Evolutionary conservation across 2,329 filamentous ascomycete genomes (phyloP).

Genomic region (Rutstroemia sydowiana): DNA sequence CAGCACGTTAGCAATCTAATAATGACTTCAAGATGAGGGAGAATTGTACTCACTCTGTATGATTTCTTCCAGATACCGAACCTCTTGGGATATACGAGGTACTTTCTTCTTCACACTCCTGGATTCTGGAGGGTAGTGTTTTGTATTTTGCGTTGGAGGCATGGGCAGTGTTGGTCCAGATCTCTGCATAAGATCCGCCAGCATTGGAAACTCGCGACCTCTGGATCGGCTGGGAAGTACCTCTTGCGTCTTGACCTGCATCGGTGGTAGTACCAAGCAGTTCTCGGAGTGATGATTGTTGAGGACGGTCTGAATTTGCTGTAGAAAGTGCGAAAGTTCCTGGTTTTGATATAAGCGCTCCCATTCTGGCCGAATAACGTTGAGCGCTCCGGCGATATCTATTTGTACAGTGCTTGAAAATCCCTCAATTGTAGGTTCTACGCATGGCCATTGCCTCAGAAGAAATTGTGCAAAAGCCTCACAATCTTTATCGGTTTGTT

Average conservation of each 20-base stretch:
- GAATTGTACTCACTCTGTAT: conserved; percentile 16
- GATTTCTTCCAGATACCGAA: conserved; percentile 23
- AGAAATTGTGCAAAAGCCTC: conserved; percentile 35
- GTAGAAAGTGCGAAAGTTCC: conserved; percentile 38
- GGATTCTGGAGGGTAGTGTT: neutral
- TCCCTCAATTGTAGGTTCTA: conserved; percentile 27
- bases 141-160: neutral
- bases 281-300: conserved; percentile 19
- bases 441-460: conserved; percentile 39
- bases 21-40: no score
- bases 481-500: conserved; percentile 31
- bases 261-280: neutral
- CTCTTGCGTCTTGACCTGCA: conserved; percentile 4
- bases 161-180: neutral
- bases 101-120: neutral
- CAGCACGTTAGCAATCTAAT: neutral
- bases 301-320: conserved; percentile 37
- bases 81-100: conserved; percentile 1
- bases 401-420: conserved; percentile 31
- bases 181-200: neutral
- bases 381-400: conserved; percentile 33
- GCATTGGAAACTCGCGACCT: conserved; percentile 9
- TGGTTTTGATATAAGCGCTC: conserved; percentile 40
- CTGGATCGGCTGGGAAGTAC: conserved; percentile 2
- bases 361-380: conserved; percentile 40